phyloP scores from a whole-genome alignment of 2,329 filamentous ascomycete genomes.

The Hymenoscyphus repandus region DNA sequence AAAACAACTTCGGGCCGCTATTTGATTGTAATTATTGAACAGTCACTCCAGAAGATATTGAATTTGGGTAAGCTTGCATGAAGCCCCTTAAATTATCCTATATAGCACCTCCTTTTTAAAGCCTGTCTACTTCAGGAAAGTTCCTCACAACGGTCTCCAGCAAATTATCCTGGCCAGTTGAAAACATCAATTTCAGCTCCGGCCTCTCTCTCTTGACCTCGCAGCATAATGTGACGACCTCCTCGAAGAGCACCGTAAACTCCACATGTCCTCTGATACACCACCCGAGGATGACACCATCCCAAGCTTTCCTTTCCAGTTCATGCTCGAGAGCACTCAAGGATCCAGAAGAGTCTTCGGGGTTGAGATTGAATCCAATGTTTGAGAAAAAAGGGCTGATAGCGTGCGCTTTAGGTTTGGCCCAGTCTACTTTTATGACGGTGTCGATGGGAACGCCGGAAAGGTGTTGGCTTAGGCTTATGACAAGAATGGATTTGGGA shows the following conservation, averaged over 20 bases:
- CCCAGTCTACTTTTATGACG: constrained; percentile 6
- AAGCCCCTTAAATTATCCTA: no score
- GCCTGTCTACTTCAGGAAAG: not conserved
- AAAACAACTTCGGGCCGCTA: no score
- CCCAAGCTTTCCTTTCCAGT: constrained; percentile 5
- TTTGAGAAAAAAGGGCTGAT: constrained; percentile 1
- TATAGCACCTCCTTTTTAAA: no score
- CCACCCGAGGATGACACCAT: constrained; percentile 8
- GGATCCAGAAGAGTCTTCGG: not conserved
- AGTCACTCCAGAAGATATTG: no score
- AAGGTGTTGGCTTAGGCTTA: constrained; percentile 5
- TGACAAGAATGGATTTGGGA: constrained; percentile 5
- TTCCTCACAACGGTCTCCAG: constrained; percentile 8
- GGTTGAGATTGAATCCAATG: constrained; percentile 4
- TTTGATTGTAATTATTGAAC: no score
- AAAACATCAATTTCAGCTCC: constrained; percentile 7
- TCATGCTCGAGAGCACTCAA: constrained; percentile 1
- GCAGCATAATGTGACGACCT: not conserved
- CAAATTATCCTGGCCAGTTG: constrained; percentile 7
- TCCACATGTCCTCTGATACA: constrained; percentile 11
- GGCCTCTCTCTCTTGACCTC: not conserved
- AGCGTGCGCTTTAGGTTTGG: constrained; percentile 1
- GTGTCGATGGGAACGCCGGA: constrained; percentile 1
- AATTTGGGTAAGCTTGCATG: no score
- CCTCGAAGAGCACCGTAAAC: constrained; percentile 9